Conservation (phyloP, 257 asterid species). For the Solanum bulbocastanum region DNA sequence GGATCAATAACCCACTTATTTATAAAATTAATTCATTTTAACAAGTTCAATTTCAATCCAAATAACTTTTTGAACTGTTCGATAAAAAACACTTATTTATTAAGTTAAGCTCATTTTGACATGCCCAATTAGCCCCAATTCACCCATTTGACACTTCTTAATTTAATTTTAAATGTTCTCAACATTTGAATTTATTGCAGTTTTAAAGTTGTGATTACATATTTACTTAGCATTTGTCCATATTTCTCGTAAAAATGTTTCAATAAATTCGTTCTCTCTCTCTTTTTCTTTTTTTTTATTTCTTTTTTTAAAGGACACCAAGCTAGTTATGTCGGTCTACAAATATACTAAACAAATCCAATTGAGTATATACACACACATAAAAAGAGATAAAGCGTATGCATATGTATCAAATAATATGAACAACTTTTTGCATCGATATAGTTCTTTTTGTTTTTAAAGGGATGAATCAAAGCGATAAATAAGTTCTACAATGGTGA, state of each 20-base stretch:
- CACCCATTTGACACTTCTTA: neutral
- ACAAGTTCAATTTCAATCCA: neutral
- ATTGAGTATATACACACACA: neutral
- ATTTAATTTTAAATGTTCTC: neutral
- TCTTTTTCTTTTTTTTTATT: too few relatives aligned
- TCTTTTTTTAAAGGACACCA: neutral
- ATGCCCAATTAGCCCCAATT: neutral
- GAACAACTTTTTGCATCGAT: neutral
- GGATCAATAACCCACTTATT: neutral
- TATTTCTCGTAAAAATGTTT: neutral
- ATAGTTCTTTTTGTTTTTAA: neutral
- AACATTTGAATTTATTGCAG: neutral
- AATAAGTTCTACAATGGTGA: neutral
- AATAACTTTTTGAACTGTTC: neutral
- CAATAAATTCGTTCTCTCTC: too few relatives aligned
- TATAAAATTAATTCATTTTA: neutral
- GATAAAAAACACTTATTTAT: neutral
- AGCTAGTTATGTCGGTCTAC: neutral
- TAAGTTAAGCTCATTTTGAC: neutral
- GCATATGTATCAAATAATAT: neutral
- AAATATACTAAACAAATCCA: neutral
- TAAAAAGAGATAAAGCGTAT: neutral
- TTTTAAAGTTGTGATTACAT: neutral
- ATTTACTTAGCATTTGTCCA: neutral
- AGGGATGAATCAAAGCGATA: neutral